Evolutionary conservation across 805 yeast genomes (phyloP).

Genomic region (Pichia exigua): DNA sequence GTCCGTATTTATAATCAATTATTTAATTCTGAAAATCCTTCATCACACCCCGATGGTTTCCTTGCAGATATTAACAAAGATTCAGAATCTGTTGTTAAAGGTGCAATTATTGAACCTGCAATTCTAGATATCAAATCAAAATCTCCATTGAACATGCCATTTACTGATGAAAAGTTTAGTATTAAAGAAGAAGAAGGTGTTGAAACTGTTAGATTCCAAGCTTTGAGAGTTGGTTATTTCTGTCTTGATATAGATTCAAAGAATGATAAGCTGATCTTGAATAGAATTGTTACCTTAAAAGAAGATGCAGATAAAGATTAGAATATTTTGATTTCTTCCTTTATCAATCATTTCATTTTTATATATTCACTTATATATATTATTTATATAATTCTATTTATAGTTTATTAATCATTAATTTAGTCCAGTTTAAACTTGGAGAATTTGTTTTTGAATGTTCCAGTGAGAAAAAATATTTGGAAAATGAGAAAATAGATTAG

Average conservation of each 20-base stretch:
- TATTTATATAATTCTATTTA: neutral
- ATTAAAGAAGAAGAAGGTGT: constrained; percentile 63
- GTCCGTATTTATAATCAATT: constrained; percentile 82
- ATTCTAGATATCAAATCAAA: constrained; percentile 57
- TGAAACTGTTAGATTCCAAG: constrained; percentile 95
- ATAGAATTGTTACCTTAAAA: constrained; percentile 89
- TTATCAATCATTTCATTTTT: neutral
- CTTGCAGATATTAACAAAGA: constrained; percentile 75
- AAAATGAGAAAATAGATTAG: neutral
- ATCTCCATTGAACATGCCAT: constrained; percentile 69
- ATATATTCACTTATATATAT: neutral
- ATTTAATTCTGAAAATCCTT: constrained; percentile 87
- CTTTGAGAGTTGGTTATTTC: constrained; percentile 93
- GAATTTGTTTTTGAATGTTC: too few relatives aligned
- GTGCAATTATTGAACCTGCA: constrained; percentile 73
- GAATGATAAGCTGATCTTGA: constrained; percentile 58
- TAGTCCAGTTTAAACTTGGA: too few relatives aligned
- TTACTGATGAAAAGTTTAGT: constrained; percentile 52
- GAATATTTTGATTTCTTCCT: neutral
- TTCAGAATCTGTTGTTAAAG: constrained; percentile 58
- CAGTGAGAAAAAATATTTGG: neutral
- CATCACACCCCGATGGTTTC: constrained; percentile 80
- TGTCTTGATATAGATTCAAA: constrained; percentile 76
- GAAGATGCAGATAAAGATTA: constrained; percentile 54
- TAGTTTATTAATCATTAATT: neutral